Conservation (phyloP, 129 eudicot genomes). For the Ambrosia trifida region DNA sequence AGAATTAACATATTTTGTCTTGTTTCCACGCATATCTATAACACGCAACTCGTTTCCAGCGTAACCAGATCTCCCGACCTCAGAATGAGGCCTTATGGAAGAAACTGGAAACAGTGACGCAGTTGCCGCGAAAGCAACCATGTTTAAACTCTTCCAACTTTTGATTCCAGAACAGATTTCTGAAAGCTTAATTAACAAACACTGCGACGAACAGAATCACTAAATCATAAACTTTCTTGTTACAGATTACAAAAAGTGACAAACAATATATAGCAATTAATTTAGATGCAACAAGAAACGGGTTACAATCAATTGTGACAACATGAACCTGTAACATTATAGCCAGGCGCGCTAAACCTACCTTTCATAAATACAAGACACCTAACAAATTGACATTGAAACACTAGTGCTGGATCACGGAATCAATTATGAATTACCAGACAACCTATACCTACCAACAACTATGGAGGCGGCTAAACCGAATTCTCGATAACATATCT, state of each 20-base stretch:
- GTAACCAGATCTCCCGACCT: slow-evolving; percentile 44
- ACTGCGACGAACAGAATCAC: slow-evolving; percentile 29
- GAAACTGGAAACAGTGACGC: slow-evolving; percentile 54
- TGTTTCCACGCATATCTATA: slow-evolving; percentile 53
- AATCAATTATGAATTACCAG: slow-evolving; percentile 24
- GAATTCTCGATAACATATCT: slow-evolving; percentile 30
- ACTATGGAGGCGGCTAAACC: not conserved
- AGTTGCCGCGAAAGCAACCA: slow-evolving; percentile 75
- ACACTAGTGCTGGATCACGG: not conserved
- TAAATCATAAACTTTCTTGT: slow-evolving; percentile 15
- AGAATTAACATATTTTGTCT: slow-evolving; percentile 50
- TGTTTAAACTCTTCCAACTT: slow-evolving; percentile 20
- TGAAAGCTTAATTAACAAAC: not conserved
- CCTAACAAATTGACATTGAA: slow-evolving; percentile 2
- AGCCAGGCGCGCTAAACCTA: slow-evolving; percentile 28
- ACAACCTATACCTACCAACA: slow-evolving; percentile 27
- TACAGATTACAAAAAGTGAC: not conserved
- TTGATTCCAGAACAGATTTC: not conserved
- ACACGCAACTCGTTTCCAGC: slow-evolving; percentile 42
- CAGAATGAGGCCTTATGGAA: slow-evolving; percentile 49
- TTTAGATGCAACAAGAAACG: slow-evolving; percentile 4
- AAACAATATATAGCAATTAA: slow-evolving; percentile 10
- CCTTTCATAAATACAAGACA: slow-evolving; percentile 14
- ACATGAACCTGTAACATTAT: not conserved
- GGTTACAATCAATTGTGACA: not conserved